phyloP scores from a whole-genome alignment of 208 protist species.

The Porcisia hertigi region DNA sequence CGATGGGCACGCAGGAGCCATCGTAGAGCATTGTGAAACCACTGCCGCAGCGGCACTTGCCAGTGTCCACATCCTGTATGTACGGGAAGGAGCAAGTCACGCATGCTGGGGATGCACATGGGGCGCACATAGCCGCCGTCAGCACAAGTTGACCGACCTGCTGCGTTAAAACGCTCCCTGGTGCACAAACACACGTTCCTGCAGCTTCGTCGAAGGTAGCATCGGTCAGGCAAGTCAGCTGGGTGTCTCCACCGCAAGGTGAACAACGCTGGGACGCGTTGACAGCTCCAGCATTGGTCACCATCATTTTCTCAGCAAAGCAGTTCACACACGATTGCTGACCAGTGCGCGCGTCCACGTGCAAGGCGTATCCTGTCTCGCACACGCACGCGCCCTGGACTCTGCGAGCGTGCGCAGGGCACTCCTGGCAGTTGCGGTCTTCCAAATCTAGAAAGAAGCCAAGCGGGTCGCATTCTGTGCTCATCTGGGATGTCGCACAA shows the following conservation, averaged over 20 bases:
- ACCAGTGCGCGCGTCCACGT: slow-evolving; percentile 4
- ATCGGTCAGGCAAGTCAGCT: slow-evolving; percentile 29
- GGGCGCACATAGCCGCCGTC: slow-evolving; percentile 46
- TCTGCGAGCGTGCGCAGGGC: slow-evolving; percentile 16
- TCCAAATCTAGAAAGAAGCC: slow-evolving; percentile 18
- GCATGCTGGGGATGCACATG: slow-evolving; percentile 34
- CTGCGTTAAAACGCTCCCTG: slow-evolving; percentile 42
- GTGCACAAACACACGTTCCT: slow-evolving; percentile 34
- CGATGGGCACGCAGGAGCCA: slow-evolving; percentile 46
- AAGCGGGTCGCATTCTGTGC: slow-evolving; percentile 4
- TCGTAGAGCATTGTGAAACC: slow-evolving; percentile 62
- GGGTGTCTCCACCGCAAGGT: slow-evolving; percentile 45
- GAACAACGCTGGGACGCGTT: slow-evolving; percentile 46
- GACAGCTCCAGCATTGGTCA: slow-evolving; percentile 22
- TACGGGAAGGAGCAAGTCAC: slow-evolving; percentile 48
- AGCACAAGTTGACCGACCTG: slow-evolving; percentile 35
- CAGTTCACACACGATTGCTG: slow-evolving; percentile 39
- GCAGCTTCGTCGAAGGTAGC: slow-evolving; percentile 35
- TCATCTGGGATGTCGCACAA: slow-evolving; percentile 1
- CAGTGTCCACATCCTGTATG: slow-evolving; percentile 7
- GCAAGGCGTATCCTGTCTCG: slow-evolving; percentile 34
- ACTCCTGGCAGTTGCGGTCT: slow-evolving; percentile 19
- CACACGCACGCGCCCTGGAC: slow-evolving; percentile 32
- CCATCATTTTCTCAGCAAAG: slow-evolving; percentile 28
- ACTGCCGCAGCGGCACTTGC: slow-evolving; percentile 31